These are phyloP conservation scores for Crithidia sp. DNA, from an alignment of 208 protist species.

Conservation along the genomic window DNA sequence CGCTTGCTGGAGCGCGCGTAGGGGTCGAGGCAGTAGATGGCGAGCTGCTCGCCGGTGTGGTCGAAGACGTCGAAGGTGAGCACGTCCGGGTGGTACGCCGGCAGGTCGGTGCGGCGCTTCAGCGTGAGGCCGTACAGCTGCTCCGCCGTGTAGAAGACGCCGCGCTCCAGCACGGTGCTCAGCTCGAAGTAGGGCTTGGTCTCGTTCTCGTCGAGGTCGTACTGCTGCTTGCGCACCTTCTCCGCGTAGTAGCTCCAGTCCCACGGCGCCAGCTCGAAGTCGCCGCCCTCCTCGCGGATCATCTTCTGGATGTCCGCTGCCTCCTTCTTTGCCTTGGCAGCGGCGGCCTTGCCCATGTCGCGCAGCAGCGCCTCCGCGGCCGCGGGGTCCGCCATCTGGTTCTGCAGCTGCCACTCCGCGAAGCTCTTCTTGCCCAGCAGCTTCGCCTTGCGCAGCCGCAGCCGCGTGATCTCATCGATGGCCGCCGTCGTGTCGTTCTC, in stretches of 20 bases:
- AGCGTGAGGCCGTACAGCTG: constrained; percentile 61
- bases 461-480: constrained; percentile 34
- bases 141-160: constrained; percentile 60
- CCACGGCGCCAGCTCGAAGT: constrained; percentile 49
- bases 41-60: constrained; percentile 30
- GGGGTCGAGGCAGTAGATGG: constrained; percentile 53
- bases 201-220: constrained; percentile 56
- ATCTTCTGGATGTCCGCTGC: constrained; percentile 37
- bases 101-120: constrained; percentile 44
- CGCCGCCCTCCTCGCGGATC: constrained; percentile 28
- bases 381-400: constrained; percentile 52
- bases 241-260: constrained; percentile 64
- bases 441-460: constrained; percentile 52
- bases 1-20: constrained; percentile 54
- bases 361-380: constrained; percentile 37
- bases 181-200: constrained; percentile 64
- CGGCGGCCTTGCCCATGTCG: constrained; percentile 18
- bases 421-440: constrained; percentile 57
- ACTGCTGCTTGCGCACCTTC: constrained; percentile 46
- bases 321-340: constrained; percentile 27
- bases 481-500: constrained; percentile 34
- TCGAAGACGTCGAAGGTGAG: constrained; percentile 49
- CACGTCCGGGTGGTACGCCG: constrained; percentile 55
- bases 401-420: constrained; percentile 49
- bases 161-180: constrained; percentile 50